A percentile compares a stretch with the other conserved stretches of the same genome.
Conservation (phyloP, 352 stramenopile genomes). For the Phytophthora chlamydospora region DNA sequence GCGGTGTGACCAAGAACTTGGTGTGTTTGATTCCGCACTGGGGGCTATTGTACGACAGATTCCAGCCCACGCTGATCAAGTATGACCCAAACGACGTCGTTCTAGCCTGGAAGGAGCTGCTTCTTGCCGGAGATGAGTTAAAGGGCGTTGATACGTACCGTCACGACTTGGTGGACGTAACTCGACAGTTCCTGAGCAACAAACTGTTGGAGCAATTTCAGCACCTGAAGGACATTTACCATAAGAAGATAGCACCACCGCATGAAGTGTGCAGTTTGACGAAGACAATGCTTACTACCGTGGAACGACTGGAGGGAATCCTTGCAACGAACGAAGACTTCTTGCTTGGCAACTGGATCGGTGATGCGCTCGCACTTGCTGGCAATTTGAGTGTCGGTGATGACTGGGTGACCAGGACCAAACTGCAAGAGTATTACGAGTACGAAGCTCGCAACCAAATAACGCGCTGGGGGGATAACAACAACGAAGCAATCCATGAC, state of each 20-base stretch:
- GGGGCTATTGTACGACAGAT: constrained; percentile 58
- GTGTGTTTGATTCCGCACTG: constrained; percentile 69
- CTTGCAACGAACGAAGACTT: constrained; percentile 74
- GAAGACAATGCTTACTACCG: constrained; percentile 49
- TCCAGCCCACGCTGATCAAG: constrained; percentile 71
- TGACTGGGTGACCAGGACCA: constrained; percentile 6
- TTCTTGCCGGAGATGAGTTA: constrained; percentile 50
- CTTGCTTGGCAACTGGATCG: constrained; percentile 72
- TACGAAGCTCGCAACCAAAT: constrained; percentile 84
- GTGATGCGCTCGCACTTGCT: constrained; percentile 55
- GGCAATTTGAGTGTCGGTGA: constrained; percentile 28
- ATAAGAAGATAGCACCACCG: constrained; percentile 28
- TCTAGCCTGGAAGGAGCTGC: constrained; percentile 57
- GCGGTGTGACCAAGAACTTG: constrained; percentile 78
- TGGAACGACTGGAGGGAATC: constrained; percentile 61
- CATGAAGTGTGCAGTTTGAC: constrained; percentile 44
- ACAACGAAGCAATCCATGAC: constrained; percentile 75
- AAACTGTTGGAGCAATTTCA: constrained; percentile 60
- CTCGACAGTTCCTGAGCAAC: constrained; percentile 73
- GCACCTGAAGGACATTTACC: constrained; percentile 54
- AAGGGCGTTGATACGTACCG: constrained; percentile 54
- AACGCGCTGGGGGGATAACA: constrained; percentile 79
- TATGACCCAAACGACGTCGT: constrained; percentile 71
- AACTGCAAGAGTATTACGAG: constrained; percentile 68
- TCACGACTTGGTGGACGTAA: constrained; percentile 77